phyloP scores from a whole-genome alignment of 441 rosid genomes.

The Euphorbia celastroides region DNA sequence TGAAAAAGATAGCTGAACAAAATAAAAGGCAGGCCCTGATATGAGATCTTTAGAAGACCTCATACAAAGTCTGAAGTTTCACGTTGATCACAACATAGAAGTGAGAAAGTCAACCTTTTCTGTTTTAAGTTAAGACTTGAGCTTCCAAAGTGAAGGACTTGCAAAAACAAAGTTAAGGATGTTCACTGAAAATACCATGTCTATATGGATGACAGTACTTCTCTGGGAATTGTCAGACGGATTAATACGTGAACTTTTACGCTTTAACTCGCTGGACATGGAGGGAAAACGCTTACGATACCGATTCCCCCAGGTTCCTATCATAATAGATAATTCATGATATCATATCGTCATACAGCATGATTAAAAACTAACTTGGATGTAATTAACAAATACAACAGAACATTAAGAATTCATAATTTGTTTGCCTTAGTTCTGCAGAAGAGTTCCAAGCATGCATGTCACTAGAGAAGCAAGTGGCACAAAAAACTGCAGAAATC shows the following conservation, averaged over 20 bases:
- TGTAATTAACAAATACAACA: background rate
- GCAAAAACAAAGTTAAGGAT: slow-evolving; percentile 2
- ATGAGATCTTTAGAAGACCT: background rate
- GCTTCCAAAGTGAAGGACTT: background rate
- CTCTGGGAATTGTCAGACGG: slow-evolving; percentile 34
- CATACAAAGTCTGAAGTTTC: background rate
- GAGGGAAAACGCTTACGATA: slow-evolving; percentile 66
- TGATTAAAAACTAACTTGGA: background rate
- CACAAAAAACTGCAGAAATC: background rate
- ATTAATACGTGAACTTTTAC: slow-evolving; percentile 29
- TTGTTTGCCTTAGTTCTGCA: background rate
- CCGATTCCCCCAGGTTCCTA: slow-evolving; percentile 93
- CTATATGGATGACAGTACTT: slow-evolving; percentile 64
- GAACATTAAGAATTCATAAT: background rate
- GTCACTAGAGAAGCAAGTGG: background rate
- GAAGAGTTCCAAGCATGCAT: background rate
- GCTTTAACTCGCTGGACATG: slow-evolving; percentile 31
- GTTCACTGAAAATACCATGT: slow-evolving; percentile 56
- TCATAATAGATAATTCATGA: background rate
- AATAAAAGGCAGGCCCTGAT: too few relatives aligned
- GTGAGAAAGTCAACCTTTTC: background rate
- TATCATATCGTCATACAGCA: background rate
- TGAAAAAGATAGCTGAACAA: too few relatives aligned
- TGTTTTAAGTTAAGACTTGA: background rate
- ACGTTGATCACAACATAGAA: background rate